Evolutionary conservation across 352 stramenopile genomes (phyloP).

Genomic region (Phytophthora palmivora): DNA sequence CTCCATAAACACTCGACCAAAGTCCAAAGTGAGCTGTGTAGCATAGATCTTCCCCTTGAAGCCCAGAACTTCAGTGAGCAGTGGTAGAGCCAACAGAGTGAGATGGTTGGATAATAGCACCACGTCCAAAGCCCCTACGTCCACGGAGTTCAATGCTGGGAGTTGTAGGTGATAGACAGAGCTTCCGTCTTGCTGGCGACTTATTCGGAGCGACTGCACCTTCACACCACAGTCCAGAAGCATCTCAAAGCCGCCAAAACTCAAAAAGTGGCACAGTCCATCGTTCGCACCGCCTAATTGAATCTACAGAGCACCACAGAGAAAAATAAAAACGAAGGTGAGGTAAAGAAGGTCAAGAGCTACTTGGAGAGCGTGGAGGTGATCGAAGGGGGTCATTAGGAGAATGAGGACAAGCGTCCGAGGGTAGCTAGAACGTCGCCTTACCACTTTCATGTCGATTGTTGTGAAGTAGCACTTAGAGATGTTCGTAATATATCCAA

Average conservation of each 20-base stretch:
- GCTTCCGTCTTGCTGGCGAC: not conserved
- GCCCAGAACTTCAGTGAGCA: slow-evolving; percentile 76
- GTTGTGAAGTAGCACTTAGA: not conserved
- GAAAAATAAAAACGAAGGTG: slow-evolving; percentile 22
- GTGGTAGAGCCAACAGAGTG: slow-evolving; percentile 73
- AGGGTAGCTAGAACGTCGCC: slow-evolving; percentile 5
- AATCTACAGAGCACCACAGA: slow-evolving; percentile 51
- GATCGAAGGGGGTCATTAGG: not conserved
- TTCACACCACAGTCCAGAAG: slow-evolving; percentile 80
- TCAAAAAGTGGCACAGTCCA: slow-evolving; percentile 82
- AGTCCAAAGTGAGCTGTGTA: slow-evolving; percentile 72
- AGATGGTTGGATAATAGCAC: slow-evolving; percentile 80
- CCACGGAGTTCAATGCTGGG: slow-evolving; percentile 52
- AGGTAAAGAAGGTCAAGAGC: slow-evolving; percentile 15
- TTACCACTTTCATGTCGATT: slow-evolving; percentile 48
- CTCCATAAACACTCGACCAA: slow-evolving; percentile 73
- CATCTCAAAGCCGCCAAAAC: slow-evolving; percentile 79
- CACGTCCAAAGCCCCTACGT: slow-evolving; percentile 71
- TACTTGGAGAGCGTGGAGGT: slow-evolving; percentile 1
- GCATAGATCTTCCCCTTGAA: slow-evolving; percentile 81
- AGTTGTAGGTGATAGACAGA: slow-evolving; percentile 39
- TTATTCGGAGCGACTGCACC: slow-evolving; percentile 19
- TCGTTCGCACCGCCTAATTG: slow-evolving; percentile 75
- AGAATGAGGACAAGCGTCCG: not conserved
- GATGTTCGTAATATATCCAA: too few relatives aligned